Conservation (phyloP, 768 basidiomycete genomes). For the Pulveroboletus frians region DNA sequence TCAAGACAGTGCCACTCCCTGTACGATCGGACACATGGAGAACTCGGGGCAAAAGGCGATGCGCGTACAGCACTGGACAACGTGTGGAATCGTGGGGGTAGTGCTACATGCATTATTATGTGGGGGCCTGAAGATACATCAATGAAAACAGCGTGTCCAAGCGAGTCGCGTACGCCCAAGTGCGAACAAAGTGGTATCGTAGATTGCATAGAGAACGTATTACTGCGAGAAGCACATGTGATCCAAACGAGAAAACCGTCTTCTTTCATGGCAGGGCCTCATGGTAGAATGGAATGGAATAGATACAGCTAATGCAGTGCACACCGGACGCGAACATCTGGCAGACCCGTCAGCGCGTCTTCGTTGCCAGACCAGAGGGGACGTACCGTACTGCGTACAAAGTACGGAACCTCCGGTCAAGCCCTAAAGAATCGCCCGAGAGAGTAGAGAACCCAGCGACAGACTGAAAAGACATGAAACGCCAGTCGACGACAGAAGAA, state of each 20-base stretch:
- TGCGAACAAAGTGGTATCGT: conserved; percentile 7
- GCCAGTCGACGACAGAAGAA: neutral
- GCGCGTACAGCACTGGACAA: neutral
- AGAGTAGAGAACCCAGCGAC: conserved; percentile 20
- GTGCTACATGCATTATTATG: conserved; percentile 11
- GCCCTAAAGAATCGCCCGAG: conserved; percentile 24
- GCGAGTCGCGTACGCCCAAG: neutral
- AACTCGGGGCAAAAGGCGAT: conserved; percentile 6
- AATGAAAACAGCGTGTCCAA: conserved; percentile 15
- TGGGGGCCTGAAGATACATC: conserved; percentile 11
- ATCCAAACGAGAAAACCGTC: conserved; percentile 13
- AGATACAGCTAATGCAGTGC: conserved; percentile 16
- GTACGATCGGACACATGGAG: neutral
- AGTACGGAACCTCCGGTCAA: conserved; percentile 14
- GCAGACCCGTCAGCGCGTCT: conserved; percentile 1
- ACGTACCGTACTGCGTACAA: conserved; percentile 14
- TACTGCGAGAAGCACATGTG: neutral
- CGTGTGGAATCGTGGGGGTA: conserved; percentile 2
- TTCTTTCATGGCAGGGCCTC: conserved; percentile 17
- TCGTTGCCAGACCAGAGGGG: neutral
- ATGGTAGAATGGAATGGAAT: conserved; percentile 18
- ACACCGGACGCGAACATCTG: conserved; percentile 1
- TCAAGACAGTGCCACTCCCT: too few species aligned
- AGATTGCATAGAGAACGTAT: conserved; percentile 14
- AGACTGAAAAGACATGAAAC: conserved; percentile 14